Conservation (phyloP, 108 stramenopile genomes). For the Poteriospumella lacustris region DNA sequence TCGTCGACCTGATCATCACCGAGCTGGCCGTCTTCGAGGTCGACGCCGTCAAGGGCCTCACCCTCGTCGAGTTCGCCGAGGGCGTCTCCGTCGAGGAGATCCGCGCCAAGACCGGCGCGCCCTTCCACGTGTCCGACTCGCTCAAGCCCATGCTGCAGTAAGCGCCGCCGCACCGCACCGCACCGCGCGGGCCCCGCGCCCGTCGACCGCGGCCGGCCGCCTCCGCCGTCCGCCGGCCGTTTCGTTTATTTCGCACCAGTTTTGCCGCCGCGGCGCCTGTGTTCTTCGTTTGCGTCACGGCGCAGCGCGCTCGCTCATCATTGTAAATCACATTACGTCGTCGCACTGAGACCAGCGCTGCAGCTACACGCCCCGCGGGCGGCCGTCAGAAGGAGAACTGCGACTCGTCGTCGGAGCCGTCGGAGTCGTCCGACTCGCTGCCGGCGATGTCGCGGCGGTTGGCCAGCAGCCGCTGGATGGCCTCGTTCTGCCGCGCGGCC, state of each 20-base stretch:
- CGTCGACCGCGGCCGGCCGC: too few relatives aligned
- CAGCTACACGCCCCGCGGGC: too few relatives aligned
- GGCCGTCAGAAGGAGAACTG: too few relatives aligned
- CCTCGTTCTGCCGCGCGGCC: not conserved
- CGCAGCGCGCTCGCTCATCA: too few relatives aligned
- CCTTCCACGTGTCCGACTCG: conserved; percentile 14
- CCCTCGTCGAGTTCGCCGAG: conserved; percentile 28
- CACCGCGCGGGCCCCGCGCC: too few relatives aligned
- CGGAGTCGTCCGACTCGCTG: not conserved
- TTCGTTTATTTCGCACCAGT: too few relatives aligned
- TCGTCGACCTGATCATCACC: conserved; percentile 85
- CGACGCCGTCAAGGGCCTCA: conserved; percentile 62
- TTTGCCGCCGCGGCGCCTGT: too few relatives aligned
- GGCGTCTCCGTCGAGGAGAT: conserved; percentile 32
- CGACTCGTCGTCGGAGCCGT: not conserved
- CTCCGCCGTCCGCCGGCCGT: too few relatives aligned
- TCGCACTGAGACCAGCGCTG: too few relatives aligned
- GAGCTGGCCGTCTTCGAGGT: conserved; percentile 83
- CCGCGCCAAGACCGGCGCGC: conserved; percentile 29
- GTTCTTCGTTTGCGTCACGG: too few relatives aligned
- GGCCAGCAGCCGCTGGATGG: not conserved
- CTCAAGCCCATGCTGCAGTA: not conserved
- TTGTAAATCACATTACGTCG: too few relatives aligned
- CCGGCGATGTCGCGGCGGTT: conserved; percentile 2
- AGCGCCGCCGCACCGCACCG: too few relatives aligned